These are phyloP conservation scores for Lasiosphaeria miniovina DNA, from an alignment of 495 filamentous ascomycete genomes.

Conservation along the genomic window DNA sequence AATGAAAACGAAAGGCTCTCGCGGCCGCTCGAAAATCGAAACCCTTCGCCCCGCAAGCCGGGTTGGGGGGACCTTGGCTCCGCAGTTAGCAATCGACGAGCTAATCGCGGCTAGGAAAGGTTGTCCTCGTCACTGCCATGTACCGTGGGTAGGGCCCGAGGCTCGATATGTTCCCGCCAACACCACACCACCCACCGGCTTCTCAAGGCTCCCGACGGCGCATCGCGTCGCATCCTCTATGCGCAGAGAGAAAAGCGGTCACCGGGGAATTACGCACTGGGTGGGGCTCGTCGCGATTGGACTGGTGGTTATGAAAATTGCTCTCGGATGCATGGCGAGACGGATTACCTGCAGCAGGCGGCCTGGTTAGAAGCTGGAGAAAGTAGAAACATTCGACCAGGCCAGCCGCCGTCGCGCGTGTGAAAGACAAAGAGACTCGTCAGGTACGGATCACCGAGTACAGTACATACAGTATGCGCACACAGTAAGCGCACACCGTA, in stretches of 20 bases:
- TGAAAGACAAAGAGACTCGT: not conserved
- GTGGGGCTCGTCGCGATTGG: slow-evolving; percentile 18
- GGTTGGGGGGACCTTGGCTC: too few species aligned
- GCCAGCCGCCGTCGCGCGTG: too few species aligned
- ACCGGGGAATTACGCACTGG: slow-evolving; percentile 11
- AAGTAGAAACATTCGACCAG: not conserved
- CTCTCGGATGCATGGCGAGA: slow-evolving; percentile 12
- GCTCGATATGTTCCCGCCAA: not conserved
- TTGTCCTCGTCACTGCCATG: too few species aligned
- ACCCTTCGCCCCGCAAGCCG: too few species aligned
- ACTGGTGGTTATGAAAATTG: slow-evolving; percentile 10
- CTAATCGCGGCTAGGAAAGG: not conserved
- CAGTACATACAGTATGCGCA: not conserved
- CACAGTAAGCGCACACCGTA: too few species aligned
- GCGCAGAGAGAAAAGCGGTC: slow-evolving; percentile 25
- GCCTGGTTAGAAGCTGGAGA: not conserved
- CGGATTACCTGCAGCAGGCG: slow-evolving; percentile 3
- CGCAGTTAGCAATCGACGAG: not conserved
- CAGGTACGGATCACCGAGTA: not conserved
- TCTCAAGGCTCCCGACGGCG: not conserved
- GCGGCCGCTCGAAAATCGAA: too few species aligned
- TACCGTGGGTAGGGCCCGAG: too few species aligned
- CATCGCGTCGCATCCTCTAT: not conserved
- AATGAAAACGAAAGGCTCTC: too few species aligned
- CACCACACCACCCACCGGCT: not conserved